Conservation (phyloP, 1,139 yeast species). For the Sugiyamaella grinbergsii region DNA sequence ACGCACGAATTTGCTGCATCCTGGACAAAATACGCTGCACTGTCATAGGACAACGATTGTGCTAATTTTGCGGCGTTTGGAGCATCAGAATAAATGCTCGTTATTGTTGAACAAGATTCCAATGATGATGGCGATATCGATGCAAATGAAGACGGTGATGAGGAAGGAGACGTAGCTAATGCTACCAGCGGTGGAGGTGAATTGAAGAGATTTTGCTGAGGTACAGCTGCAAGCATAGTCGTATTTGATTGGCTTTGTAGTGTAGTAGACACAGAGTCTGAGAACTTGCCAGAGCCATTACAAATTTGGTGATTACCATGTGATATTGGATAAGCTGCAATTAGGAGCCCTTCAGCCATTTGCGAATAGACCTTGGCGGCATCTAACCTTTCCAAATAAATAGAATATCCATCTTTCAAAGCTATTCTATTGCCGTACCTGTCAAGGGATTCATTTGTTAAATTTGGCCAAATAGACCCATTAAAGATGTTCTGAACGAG, state of each 20-base stretch:
- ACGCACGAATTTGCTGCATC: constrained; percentile 42
- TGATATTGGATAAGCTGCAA: constrained; percentile 32
- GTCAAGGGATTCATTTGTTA: constrained; percentile 47
- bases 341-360: constrained; percentile 27
- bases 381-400: constrained; percentile 31
- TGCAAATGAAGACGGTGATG: constrained; percentile 4
- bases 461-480: constrained; percentile 78
- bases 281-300: background rate
- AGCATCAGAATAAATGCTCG: constrained; percentile 22
- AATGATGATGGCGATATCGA: constrained; percentile 8
- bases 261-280: background rate
- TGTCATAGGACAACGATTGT: constrained; percentile 39
- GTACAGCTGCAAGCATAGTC: background rate
- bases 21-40: constrained; percentile 58
- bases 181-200: constrained; percentile 1
- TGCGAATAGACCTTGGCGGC: constrained; percentile 17
- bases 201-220: background rate
- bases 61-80: constrained; percentile 29
- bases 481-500: constrained; percentile 65
- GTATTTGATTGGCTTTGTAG: too few relatives aligned
- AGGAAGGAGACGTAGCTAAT: background rate
- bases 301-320: constrained; percentile 30
- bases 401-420: constrained; percentile 8
- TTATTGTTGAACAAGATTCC: constrained; percentile 7
- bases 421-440: constrained; percentile 28